Evolutionary conservation across 805 yeast genomes (phyloP), one percentile per base, ranked within the genome.

Genomic region (Candida yuanshanica): DNA sequence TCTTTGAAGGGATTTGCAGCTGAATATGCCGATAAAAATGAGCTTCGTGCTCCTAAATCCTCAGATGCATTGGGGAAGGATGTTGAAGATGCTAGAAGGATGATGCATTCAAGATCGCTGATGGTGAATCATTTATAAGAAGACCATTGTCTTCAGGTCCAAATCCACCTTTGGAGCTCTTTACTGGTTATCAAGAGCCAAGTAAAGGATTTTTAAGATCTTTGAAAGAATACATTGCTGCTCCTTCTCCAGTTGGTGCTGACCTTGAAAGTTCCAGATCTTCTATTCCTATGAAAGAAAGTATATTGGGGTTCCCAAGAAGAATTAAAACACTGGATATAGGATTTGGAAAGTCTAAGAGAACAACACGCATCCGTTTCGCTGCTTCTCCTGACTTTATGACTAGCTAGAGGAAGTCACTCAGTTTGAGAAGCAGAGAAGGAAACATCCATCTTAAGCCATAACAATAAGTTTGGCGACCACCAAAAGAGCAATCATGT

Each of bases 1-100:
- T 54, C 60, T 4, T 37, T 56, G 5, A 26, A 44, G 22, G 52
- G 48, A 2, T 46, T 25, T 33, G 56, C 53, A 2, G 53, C 49
- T 8, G 49, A 45, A 2, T 47, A 49, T 33, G 41, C 48, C 1
- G 14, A 32, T 1, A 22, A 27, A 1, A 42, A 32, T 12, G 55
- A 47, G 12, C 43, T 50, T 20, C 26, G 32, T 14, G 11, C 47
- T 5, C 50, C 50, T 3, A 37, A 26, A 1, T 33, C 43, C 3
- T 26, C 35, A 11, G 46, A 44, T 22, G 14, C 37, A 9, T 5
- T 33, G 1, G 33, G 45, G 4, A 45, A 38, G 7, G 29, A 37
- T 8, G 35, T 46, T 3, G 52, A 47, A 14, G 48, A 39, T 29
- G 44, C 37, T 13, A 41, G 40, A 21, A 48, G 34, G 20, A 41